Evolutionary conservation across 78 protist species (phyloP), one percentile per base, ranked within the genome.

Genomic region (Cavenderia fasciculata): DNA sequence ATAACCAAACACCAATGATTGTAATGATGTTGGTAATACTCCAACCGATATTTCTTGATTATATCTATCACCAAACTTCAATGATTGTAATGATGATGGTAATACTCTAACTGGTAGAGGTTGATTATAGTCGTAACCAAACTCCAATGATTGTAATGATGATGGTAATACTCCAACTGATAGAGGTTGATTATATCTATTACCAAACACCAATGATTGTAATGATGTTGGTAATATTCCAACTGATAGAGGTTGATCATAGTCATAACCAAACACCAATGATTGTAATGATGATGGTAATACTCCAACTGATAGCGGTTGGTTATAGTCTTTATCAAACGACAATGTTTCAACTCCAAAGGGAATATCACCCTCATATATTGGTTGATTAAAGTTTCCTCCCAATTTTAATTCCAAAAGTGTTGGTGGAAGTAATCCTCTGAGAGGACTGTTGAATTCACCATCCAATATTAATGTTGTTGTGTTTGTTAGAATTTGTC

Each of bases 101-200:
- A n/a, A n/a, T n/a, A n/a, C n/a, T n/a, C n/a, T n/a, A n/a, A n/a
- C n/a, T n/a, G n/a, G n/a, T n/a, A n/a, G n/a, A n/a, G n/a, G n/a
- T 74, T 74, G 85, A 40, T 74, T 74, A 10, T 31, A 61, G 4
- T 38, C 43, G n/a, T 61, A 12, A 10, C 66, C 82, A 73, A 51
- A 34, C 1, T 12, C 16, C 11, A 74, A n/a, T 1, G 0, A 2
- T 1, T 25, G 19, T 8, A 74, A 27, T n/a, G 43, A 27, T 5
- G 38, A 10, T 18, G 84, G 84, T 0, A 74, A 27, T 5, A 33
- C 27, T 19, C 69, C 84, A 40, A 1, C n/a, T 23, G 31, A n/a
- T 8, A 74, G 2, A 4, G 23, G 38, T 23, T 59, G 68, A 29
- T 74, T 74, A 19, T 59, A 74, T 2, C 29, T 74, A 38, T 29